These are phyloP conservation scores for Quercus wislizeni DNA, from an alignment of 306 rosid species.

Conservation along the genomic window DNA sequence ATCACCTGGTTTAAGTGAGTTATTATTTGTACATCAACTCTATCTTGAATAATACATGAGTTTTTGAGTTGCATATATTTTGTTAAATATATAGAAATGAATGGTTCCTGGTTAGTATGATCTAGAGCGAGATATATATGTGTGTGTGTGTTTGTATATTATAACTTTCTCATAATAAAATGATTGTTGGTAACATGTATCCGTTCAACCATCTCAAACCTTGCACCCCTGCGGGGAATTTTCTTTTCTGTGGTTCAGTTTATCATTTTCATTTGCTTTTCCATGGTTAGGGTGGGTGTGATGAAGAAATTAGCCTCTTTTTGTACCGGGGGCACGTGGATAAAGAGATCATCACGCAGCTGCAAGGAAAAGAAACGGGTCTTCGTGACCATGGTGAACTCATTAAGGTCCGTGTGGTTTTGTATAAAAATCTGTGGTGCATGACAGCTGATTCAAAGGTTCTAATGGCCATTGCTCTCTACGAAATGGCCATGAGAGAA, in stretches of 20 bases:
- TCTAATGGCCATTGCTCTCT: conserved; percentile 66
- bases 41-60: background rate
- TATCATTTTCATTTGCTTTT: background rate
- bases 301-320: conserved; percentile 77
- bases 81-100: background rate
- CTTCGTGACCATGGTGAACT: conserved; percentile 87
- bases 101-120: background rate
- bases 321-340: conserved; percentile 56
- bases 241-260: background rate
- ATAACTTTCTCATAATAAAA: no score
- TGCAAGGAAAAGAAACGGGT: conserved; percentile 84
- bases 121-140: background rate
- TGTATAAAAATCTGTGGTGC: conserved; percentile 79
- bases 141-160: no score
- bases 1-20: background rate
- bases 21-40: background rate
- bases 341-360: conserved; percentile 56
- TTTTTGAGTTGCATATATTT: background rate
- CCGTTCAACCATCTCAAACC: background rate
- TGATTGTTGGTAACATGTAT: background rate
- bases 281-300: conserved; percentile 77
- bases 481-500: conserved; percentile 76
- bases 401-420: conserved; percentile 70
- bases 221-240: background rate
- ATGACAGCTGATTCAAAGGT: conserved; percentile 81